Conservation (phyloP, 1,139 yeast species). For the Blastobotrys indianensis region DNA sequence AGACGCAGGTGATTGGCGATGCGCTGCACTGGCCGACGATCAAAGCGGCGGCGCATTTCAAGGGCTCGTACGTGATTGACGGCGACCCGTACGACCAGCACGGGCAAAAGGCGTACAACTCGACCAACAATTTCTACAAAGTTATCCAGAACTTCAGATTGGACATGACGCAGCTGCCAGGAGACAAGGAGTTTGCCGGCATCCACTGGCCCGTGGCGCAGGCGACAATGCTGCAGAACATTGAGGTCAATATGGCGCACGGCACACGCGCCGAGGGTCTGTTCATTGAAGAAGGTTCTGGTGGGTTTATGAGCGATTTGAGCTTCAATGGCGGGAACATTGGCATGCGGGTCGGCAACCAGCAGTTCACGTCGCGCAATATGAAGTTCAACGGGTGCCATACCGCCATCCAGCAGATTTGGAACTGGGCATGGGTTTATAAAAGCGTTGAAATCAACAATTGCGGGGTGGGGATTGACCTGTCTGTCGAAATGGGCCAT, state of each 20-base stretch:
- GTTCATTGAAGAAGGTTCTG: slow-evolving; percentile 15
- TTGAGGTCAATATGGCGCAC: slow-evolving; percentile 12
- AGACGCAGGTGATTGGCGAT: slow-evolving; percentile 13
- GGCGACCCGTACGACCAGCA: slow-evolving; percentile 3
- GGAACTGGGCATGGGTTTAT: slow-evolving; percentile 13
- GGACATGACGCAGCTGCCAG: slow-evolving; percentile 8
- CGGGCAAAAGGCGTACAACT: slow-evolving; percentile 1
- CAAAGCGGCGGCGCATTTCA: slow-evolving; percentile 10
- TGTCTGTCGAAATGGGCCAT: neutral
- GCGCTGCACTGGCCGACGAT: slow-evolving; percentile 9
- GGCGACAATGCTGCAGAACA: slow-evolving; percentile 13
- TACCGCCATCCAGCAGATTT: slow-evolving; percentile 10
- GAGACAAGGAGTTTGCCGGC: slow-evolving; percentile 2
- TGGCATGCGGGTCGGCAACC: slow-evolving; percentile 15
- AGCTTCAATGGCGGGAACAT: slow-evolving; percentile 13
- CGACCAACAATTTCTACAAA: slow-evolving; percentile 13
- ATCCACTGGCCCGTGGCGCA: slow-evolving; percentile 16
- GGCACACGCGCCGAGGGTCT: slow-evolving; percentile 9
- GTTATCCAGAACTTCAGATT: slow-evolving; percentile 11
- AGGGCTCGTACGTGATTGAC: slow-evolving; percentile 7
- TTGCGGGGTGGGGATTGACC: slow-evolving; percentile 10
- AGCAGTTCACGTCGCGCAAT: slow-evolving; percentile 13
- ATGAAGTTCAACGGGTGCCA: slow-evolving; percentile 11
- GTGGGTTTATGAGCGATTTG: slow-evolving; percentile 15
- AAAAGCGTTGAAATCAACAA: slow-evolving; percentile 10